These are phyloP conservation scores for Aspergillus alliaceus DNA, from an alignment of 2,329 filamentous ascomycete species.

Conservation along the genomic window DNA sequence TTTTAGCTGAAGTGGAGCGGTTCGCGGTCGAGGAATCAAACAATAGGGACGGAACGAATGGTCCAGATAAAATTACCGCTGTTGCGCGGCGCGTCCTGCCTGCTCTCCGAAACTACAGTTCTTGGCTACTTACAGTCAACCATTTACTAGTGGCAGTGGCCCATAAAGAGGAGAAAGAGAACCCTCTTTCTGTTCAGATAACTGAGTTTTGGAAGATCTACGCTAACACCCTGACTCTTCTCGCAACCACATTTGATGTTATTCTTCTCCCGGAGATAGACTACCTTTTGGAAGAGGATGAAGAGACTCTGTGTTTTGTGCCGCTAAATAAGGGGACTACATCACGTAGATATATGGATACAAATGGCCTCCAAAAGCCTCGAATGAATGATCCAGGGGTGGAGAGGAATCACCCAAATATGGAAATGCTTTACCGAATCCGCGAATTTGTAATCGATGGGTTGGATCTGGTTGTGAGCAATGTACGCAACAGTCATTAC, in stretches of 20 bases:
- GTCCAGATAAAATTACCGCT: constrained; percentile 54
- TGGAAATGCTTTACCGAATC: constrained; percentile 68
- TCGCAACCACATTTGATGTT: constrained; percentile 61
- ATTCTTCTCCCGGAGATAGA: constrained; percentile 55
- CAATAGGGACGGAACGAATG: constrained; percentile 37
- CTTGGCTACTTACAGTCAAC: constrained; percentile 63
- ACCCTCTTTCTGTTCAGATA: constrained; percentile 56
- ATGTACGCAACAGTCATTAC: constrained; percentile 30
- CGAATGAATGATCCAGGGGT: constrained; percentile 52
- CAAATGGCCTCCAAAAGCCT: constrained; percentile 48
- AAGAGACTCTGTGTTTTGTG: constrained; percentile 64
- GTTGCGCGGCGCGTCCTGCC: constrained; percentile 64
- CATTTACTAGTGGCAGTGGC: constrained; percentile 54
- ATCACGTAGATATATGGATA: constrained; percentile 53
- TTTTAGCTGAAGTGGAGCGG: constrained; percentile 69
- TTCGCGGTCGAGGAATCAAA: constrained; percentile 52
- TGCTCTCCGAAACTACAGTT: constrained; percentile 65
- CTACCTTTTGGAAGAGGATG: constrained; percentile 69
- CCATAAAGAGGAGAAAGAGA: constrained; percentile 51
- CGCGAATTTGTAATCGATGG: constrained; percentile 64
- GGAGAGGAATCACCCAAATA: constrained; percentile 56
- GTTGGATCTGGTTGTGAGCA: constrained; percentile 55
- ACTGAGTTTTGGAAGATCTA: constrained; percentile 67
- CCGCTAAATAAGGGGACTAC: constrained; percentile 56
- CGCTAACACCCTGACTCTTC: constrained; percentile 59